Conservation (phyloP, 768 basidiomycete species). For the Tricholoma matsutake region DNA sequence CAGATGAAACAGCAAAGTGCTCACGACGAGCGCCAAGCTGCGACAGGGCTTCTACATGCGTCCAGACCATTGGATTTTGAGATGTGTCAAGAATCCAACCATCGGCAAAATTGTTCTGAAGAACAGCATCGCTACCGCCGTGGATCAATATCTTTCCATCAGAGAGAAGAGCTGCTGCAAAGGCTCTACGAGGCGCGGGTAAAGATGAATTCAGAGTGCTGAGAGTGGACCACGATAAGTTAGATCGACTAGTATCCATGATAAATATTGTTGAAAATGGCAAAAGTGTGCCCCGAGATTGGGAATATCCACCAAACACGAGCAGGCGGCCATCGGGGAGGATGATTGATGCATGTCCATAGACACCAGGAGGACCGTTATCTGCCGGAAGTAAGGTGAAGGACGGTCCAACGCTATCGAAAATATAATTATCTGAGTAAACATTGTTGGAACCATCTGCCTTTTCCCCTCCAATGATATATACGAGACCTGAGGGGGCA, state of each 20-base stretch:
- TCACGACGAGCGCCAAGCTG: slow-evolving; percentile 66
- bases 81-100: slow-evolving; percentile 70
- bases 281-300: slow-evolving; percentile 42
- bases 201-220: slow-evolving; percentile 36
- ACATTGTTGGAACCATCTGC: slow-evolving; percentile 72
- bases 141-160: slow-evolving; percentile 66
- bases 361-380: slow-evolving; percentile 62
- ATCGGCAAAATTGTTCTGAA: slow-evolving; percentile 54
- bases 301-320: slow-evolving; percentile 71
- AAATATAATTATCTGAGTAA: slow-evolving; percentile 64
- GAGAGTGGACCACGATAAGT: slow-evolving; percentile 48
- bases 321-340: slow-evolving; percentile 66
- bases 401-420: slow-evolving; percentile 43
- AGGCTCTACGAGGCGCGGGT: slow-evolving; percentile 61
- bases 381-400: slow-evolving; percentile 57
- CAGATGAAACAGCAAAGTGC: slow-evolving; percentile 66
- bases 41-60: slow-evolving; percentile 42
- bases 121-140: slow-evolving; percentile 64
- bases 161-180: slow-evolving; percentile 49
- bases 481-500: slow-evolving; percentile 47
- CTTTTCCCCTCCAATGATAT: slow-evolving; percentile 75
- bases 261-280: slow-evolving; percentile 60
- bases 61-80: slow-evolving; percentile 60
- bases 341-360: slow-evolving; percentile 71
- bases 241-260: slow-evolving; percentile 52